These are phyloP conservation scores for Agrocybe praecox DNA, from an alignment of 768 basidiomycete species.

Conservation along the genomic window DNA sequence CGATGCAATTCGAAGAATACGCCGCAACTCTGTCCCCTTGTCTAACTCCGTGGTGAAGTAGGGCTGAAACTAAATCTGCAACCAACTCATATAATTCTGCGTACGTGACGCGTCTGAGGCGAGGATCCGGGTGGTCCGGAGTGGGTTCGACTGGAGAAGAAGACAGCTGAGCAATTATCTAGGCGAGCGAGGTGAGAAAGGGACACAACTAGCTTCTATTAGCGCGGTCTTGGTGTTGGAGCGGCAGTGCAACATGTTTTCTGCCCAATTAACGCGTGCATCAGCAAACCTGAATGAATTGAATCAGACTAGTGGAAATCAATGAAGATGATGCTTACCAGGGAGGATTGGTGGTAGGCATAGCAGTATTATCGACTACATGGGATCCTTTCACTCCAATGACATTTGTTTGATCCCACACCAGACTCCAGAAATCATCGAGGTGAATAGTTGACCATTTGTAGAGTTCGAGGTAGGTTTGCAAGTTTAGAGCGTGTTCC, in stretches of 20 bases:
- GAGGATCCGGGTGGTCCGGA: conserved; percentile 43
- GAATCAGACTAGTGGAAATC: not conserved
- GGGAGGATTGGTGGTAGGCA: conserved; percentile 61
- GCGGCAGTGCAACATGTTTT: conserved; percentile 73
- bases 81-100: conserved; percentile 59
- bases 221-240: conserved; percentile 62
- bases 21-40: conserved; percentile 76
- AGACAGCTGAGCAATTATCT: conserved; percentile 14
- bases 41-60: conserved; percentile 51
- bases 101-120: conserved; percentile 52
- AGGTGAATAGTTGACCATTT: conserved; percentile 64
- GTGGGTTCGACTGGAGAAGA: conserved; percentile 60
- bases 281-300: conserved; percentile 46
- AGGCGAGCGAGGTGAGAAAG: conserved; percentile 15
- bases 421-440: conserved; percentile 67
- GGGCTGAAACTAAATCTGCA: conserved; percentile 56
- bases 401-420: conserved; percentile 72
- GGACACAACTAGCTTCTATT: conserved; percentile 65
- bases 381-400: conserved; percentile 63
- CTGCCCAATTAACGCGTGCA: conserved; percentile 76
- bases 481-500: conserved; percentile 42
- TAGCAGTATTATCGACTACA: conserved; percentile 56
- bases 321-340: conserved; percentile 48
- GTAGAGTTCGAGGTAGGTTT: conserved; percentile 66
- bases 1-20: conserved; percentile 80